Evolutionary conservation across 768 basidiomycete genomes (phyloP).

Genomic region (Chalciporus chontae): DNA sequence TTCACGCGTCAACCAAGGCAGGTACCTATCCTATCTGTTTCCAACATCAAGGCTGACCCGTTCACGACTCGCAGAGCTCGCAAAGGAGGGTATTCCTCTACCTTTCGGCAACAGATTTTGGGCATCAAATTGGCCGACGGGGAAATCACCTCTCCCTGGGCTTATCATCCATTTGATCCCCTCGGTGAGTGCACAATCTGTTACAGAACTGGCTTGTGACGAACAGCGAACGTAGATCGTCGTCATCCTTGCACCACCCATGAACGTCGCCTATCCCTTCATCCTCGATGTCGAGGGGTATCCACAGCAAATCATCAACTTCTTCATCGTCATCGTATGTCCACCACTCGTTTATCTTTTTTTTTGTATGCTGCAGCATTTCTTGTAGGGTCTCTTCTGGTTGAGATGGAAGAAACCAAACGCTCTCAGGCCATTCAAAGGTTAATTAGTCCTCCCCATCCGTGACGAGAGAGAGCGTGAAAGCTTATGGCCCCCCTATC

Average conservation of each 20-base stretch:
- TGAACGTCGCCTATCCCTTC: conserved; percentile 53
- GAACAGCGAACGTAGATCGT: conserved; percentile 37
- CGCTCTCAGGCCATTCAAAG: conserved; percentile 50
- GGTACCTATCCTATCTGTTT: neutral
- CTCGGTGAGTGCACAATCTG: conserved; percentile 33
- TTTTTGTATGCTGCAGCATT: neutral
- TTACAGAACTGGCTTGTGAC: conserved; percentile 31
- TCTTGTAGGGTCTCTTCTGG: conserved; percentile 50
- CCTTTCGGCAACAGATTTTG: conserved; percentile 57
- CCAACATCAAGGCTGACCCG: neutral
- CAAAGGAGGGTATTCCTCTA: conserved; percentile 60
- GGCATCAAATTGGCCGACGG: conserved; percentile 62
- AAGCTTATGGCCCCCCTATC: neutral
- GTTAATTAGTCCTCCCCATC: conserved; percentile 24
- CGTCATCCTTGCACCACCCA: conserved; percentile 53
- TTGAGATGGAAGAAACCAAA: conserved; percentile 50
- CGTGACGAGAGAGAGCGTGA: neutral
- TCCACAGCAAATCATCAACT: conserved; percentile 52
- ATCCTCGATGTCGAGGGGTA: conserved; percentile 53
- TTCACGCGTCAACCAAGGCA: conserved; percentile 52
- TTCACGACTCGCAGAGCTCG: conserved; percentile 40
- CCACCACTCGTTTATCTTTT: neutral
- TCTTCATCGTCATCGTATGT: conserved; percentile 55
- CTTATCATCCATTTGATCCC: conserved; percentile 54
- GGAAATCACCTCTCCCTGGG: conserved; percentile 53